Evolutionary conservation across 345 rosid species (phyloP).

Genomic region (Hibiscus syriacus): DNA sequence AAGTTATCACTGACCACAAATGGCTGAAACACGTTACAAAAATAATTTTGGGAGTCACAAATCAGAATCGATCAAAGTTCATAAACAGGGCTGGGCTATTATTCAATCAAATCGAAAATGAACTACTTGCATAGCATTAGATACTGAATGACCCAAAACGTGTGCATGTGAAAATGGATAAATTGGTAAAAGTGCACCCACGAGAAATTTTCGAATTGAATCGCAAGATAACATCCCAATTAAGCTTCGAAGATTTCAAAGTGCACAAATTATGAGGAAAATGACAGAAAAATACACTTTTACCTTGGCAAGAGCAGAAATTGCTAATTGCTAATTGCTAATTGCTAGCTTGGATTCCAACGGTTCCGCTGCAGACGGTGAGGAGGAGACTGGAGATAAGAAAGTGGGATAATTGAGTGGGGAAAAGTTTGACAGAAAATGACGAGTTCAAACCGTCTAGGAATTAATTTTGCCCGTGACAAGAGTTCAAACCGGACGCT

Average conservation of each 20-base stretch:
- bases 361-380: too few relatives aligned
- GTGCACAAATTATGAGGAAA: background rate
- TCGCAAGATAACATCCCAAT: background rate
- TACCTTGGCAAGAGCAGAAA: background rate
- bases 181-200: slow-evolving; percentile 54
- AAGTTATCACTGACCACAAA: slow-evolving; percentile 86
- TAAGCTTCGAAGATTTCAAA: background rate
- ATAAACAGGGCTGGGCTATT: background rate
- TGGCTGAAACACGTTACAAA: slow-evolving; percentile 41
- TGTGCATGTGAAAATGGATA: slow-evolving; percentile 83
- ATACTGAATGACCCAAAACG: slow-evolving; percentile 84
- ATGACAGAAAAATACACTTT: background rate
- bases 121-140: background rate
- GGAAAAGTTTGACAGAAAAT: too few relatives aligned
- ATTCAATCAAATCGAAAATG: background rate
- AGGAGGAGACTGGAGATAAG: background rate
- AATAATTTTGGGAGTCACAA: background rate
- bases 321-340: too few relatives aligned
- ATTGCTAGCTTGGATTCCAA: background rate
- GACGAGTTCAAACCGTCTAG: too few relatives aligned
- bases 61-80: background rate
- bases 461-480: too few relatives aligned
- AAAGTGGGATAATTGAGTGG: background rate
- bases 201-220: background rate
- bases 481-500: too few relatives aligned